phyloP scores from a whole-genome alignment of 2,329 filamentous ascomycete genomes.

The Penicillium crustosum region DNA sequence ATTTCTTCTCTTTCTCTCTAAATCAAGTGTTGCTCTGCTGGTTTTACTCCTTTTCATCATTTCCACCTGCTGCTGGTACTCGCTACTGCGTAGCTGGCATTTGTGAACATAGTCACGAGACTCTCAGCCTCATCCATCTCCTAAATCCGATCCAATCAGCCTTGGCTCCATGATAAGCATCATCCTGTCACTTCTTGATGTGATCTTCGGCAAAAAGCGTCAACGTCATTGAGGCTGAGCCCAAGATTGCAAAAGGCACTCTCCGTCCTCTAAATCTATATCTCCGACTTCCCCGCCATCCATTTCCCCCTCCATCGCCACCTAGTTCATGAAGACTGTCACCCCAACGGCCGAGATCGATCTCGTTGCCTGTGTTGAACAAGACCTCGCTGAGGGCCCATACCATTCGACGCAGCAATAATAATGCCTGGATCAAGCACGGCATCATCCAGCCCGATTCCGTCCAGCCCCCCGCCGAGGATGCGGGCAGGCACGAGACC shows the following conservation, averaged over 20 bases:
- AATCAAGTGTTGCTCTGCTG: not conserved
- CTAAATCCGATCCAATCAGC: not conserved
- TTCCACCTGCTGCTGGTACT: not conserved
- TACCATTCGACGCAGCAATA: not conserved
- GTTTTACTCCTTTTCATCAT: not conserved
- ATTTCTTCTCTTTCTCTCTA: not conserved
- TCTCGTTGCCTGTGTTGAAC: slow-evolving; percentile 27
- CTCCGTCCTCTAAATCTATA: not conserved
- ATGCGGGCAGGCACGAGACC: not conserved
- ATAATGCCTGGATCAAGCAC: slow-evolving; percentile 13
- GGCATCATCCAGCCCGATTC: slow-evolving; percentile 4
- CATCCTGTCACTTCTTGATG: slow-evolving; percentile 11
- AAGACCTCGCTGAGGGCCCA: not conserved
- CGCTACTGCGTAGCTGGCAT: not conserved
- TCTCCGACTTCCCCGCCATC: not conserved
- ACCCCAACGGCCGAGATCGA: slow-evolving; percentile 36
- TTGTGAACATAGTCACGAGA: not conserved
- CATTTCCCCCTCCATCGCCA: slow-evolving; percentile 17
- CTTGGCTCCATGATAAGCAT: slow-evolving; percentile 16
- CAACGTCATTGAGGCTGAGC: slow-evolving; percentile 9
- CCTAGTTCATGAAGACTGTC: slow-evolving; percentile 36
- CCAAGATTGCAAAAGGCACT: slow-evolving; percentile 1
- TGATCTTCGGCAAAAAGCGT: slow-evolving; percentile 14
- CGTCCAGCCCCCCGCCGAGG: not conserved
- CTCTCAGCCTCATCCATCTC: slow-evolving; percentile 5